Base-by-base conservation (phyloP, 2,329 filamentous ascomycete genomes). In the Trichoderma sp. region DNA sequence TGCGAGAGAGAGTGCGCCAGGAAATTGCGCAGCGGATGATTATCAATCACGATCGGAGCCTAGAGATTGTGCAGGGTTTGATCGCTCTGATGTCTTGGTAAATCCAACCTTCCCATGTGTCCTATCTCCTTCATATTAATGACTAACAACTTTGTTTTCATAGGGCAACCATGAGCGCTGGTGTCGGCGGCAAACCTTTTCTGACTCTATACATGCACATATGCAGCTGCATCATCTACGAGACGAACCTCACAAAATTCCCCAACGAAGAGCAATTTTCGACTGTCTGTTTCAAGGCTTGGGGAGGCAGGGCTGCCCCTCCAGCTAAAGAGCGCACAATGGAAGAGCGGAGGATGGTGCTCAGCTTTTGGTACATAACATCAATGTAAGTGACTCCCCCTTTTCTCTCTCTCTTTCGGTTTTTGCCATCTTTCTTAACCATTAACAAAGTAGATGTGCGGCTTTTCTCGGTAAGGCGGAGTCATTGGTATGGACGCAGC, bases 401-500 rank as follows among this genome's bases (percentile, higher is more conserved):
- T 7, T 30, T n/a, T 20, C 64, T 36, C 23, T 20, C 64, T 36
- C n/a, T 15, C 23, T 43, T 7, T 28, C 6, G 0, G 6, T 34
- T 26, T 8, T 58, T 1, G 17, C 3, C 12, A n/a, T 43, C 30
- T 62, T 30, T 58, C 26, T 50, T 61, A 61, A 53, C 58, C 12
- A 71, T 68, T 23, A 12, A 12, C 32, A 20, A 11, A 30, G 26
- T 23, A 83, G 80, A 71, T 77, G 78, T 70, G 77, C 80, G 62
- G 80, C 76, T 3, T 84, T 81, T 67, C 79, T 87, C 15, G 83
- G 83, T 28, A 84, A 84, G 59, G 81, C 84, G 64, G 87, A 90
- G 67, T 75, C 83, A 2, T 80, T 91, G 63, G 82, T 81, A 3
- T 92, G 89, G 89, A 89, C 85, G 0, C 74, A 84, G 1, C 84